Percentiles rank a stretch among this genome's conserved stretches.
phyloP scores from a whole-genome alignment of 139 green algal genomes.

The Volvox reticuliferus region DNA sequence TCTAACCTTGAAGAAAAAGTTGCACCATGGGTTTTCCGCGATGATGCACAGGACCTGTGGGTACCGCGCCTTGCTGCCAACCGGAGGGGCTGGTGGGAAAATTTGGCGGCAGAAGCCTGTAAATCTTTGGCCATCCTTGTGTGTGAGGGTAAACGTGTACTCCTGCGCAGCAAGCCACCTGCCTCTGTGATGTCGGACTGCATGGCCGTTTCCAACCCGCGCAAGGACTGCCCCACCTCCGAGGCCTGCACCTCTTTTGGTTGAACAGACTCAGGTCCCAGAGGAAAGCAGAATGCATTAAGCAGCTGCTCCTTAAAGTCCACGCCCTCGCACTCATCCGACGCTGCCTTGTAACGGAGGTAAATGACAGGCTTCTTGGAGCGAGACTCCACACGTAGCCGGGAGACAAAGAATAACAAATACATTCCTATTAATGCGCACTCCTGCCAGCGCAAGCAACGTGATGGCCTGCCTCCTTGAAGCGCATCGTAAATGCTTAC shows the following conservation, averaged over 20 bases:
- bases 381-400: slow-evolving; percentile 15
- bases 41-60: slow-evolving; percentile 81
- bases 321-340: slow-evolving; percentile 25
- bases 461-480: not conserved
- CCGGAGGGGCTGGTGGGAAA: slow-evolving; percentile 58
- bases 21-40: slow-evolving; percentile 68
- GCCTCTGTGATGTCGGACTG: not conserved
- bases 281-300: slow-evolving; percentile 72
- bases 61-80: slow-evolving; percentile 63
- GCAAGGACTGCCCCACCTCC: slow-evolving; percentile 57
- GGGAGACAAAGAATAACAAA: slow-evolving; percentile 46
- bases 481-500: not conserved
- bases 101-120: slow-evolving; percentile 78
- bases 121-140: slow-evolving; percentile 66
- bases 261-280: slow-evolving; percentile 65
- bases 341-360: slow-evolving; percentile 40
- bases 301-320: slow-evolving; percentile 45
- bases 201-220: not conserved
- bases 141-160: slow-evolving; percentile 73
- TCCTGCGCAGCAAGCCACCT: slow-evolving; percentile 44
- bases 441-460: not conserved
- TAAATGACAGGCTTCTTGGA: slow-evolving; percentile 43
- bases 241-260: slow-evolving; percentile 70
- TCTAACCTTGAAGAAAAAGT: slow-evolving; percentile 75
- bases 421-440: slow-evolving; percentile 8